These are phyloP conservation scores for Tolypocladium ovalisporum DNA, from an alignment of 2,329 filamentous ascomycete species.

Conservation along the genomic window DNA sequence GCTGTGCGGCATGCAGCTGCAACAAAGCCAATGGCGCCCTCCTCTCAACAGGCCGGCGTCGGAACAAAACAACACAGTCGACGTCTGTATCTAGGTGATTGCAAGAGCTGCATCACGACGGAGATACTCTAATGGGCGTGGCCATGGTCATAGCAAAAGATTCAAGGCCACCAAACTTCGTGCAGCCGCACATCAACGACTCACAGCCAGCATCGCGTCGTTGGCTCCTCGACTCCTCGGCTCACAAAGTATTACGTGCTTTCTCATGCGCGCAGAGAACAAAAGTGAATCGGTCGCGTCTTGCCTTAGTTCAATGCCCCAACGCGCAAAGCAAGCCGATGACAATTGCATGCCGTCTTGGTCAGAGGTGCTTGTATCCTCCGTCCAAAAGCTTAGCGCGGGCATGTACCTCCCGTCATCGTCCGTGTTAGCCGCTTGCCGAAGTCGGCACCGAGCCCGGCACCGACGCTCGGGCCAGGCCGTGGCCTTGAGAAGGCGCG, in stretches of 20 bases:
- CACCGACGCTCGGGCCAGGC: conserved; percentile 1
- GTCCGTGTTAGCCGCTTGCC: conserved; percentile 4
- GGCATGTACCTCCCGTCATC: not conserved
- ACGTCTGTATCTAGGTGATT: not conserved
- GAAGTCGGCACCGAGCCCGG: conserved; percentile 13
- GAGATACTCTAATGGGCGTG: not conserved
- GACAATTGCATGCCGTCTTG: not conserved
- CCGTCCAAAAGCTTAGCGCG: not conserved
- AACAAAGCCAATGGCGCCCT: not conserved
- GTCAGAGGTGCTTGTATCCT: not conserved
- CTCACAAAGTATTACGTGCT: not conserved
- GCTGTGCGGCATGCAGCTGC: not conserved
- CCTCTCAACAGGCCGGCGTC: not conserved
- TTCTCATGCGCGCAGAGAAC: not conserved
- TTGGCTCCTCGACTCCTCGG: no score
- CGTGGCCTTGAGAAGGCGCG: not conserved
- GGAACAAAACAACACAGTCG: not conserved
- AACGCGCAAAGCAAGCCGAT: not conserved
- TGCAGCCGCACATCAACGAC: not conserved
- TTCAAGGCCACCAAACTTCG: not conserved
- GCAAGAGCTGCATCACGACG: not conserved
- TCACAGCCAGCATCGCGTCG: not conserved
- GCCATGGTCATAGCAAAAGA: not conserved
- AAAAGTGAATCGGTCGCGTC: not conserved
- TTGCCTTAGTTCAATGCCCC: not conserved